Percentiles rank a stretch among this genome's conserved stretches.
Evolutionary conservation across 768 basidiomycete genomes (phyloP).

Genomic region (Auriscalpium vulgare): DNA sequence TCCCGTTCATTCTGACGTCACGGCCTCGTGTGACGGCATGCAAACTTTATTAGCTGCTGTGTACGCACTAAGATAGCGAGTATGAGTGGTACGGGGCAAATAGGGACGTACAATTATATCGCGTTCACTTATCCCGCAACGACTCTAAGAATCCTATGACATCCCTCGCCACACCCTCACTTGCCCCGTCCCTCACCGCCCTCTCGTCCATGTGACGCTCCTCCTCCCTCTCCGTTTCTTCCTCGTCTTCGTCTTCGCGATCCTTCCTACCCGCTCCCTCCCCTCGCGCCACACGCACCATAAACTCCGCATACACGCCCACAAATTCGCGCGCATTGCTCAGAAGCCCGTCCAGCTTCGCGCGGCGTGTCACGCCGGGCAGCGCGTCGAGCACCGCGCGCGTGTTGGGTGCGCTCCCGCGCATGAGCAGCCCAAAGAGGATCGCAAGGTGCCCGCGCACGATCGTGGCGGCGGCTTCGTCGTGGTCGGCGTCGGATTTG

Average conservation of each 20-base stretch:
- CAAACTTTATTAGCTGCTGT: no score
- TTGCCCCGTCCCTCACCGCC: constrained; percentile 10
- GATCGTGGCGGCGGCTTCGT: constrained; percentile 30
- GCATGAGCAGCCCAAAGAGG: constrained; percentile 50
- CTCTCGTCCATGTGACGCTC: neutral
- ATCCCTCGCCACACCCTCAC: constrained; percentile 25
- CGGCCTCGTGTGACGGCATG: no score
- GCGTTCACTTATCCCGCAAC: constrained; percentile 18
- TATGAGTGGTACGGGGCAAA: no score
- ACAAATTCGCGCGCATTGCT: constrained; percentile 33
- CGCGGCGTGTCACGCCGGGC: constrained; percentile 24
- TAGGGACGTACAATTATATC: no score
- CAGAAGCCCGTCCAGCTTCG: constrained; percentile 27
- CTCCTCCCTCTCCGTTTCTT: neutral
- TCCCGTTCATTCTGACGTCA: no score
- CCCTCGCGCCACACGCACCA: constrained; percentile 18
- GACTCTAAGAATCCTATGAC: constrained; percentile 49
- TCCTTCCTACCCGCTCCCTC: constrained; percentile 8
- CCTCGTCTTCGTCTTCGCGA: constrained; percentile 5
- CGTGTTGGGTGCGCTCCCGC: constrained; percentile 26
- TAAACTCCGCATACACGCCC: constrained; percentile 31
- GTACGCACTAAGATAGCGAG: no score
- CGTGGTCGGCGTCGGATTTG: constrained; percentile 20
- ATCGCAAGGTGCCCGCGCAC: constrained; percentile 71
- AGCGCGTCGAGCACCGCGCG: constrained; percentile 25